These are phyloP conservation scores for Trametes cubensis DNA, from an alignment of 768 basidiomycete species.

Conservation along the genomic window DNA sequence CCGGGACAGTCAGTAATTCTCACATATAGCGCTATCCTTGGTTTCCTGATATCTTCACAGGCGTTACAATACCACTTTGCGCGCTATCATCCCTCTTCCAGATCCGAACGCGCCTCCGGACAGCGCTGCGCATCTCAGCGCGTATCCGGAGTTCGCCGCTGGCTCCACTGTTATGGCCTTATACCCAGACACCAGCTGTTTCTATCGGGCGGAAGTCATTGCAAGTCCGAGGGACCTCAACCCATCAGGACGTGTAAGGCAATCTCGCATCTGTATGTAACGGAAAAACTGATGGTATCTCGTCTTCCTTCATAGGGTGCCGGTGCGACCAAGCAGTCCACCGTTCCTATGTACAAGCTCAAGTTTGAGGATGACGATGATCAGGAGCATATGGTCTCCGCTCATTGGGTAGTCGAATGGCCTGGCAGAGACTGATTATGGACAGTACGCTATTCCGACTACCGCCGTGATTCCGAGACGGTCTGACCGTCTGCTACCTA, in stretches of 20 bases:
- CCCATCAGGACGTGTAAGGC: slow-evolving; percentile 41
- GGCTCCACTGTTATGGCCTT: slow-evolving; percentile 81
- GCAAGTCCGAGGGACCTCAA: slow-evolving; percentile 57
- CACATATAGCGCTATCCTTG: not conserved
- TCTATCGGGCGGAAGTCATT: slow-evolving; percentile 85
- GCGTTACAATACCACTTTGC: slow-evolving; percentile 69
- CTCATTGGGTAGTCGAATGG: slow-evolving; percentile 83
- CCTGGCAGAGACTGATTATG: slow-evolving; percentile 45
- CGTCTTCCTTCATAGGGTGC: slow-evolving; percentile 24
- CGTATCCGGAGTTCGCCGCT: slow-evolving; percentile 71
- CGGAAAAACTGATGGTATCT: slow-evolving; percentile 25
- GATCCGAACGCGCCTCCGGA: slow-evolving; percentile 63
- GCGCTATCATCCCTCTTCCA: slow-evolving; percentile 77
- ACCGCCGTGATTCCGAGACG: not conserved
- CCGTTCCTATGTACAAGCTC: slow-evolving; percentile 65
- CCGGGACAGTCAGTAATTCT: slow-evolving; percentile 52
- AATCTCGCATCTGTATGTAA: slow-evolving; percentile 30
- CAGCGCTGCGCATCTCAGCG: slow-evolving; percentile 63
- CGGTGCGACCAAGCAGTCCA: slow-evolving; percentile 21
- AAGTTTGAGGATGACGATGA: slow-evolving; percentile 91
- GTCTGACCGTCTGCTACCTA: not conserved
- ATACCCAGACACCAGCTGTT: slow-evolving; percentile 91
- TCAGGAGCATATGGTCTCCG: slow-evolving; percentile 75
- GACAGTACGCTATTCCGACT: slow-evolving; percentile 7
- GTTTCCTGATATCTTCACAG: slow-evolving; percentile 36